These are phyloP conservation scores for Cantharellus anzutake DNA, from an alignment of 768 basidiomycete species.

Conservation along the genomic window DNA sequence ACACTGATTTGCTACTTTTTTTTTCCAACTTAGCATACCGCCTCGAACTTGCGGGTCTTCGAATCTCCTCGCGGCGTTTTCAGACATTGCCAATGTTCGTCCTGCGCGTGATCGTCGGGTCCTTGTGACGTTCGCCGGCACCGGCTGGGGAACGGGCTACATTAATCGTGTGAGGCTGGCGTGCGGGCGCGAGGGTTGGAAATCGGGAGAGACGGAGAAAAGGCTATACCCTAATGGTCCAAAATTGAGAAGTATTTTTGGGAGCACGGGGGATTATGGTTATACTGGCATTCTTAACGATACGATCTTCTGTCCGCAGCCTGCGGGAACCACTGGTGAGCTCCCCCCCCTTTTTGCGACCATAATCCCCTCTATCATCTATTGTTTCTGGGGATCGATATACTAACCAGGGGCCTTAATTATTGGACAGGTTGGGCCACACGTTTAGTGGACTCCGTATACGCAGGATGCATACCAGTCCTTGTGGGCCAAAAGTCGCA, in stretches of 20 bases:
- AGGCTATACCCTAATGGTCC: not conserved
- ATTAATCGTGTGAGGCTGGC: conserved; percentile 14
- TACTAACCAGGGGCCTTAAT: no score
- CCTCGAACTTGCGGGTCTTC: conserved; percentile 15
- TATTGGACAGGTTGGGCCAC: conserved; percentile 23
- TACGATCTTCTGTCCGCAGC: no score
- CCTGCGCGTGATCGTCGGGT: conserved; percentile 13
- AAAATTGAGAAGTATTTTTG: not conserved
- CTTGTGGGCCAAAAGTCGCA: conserved; percentile 21
- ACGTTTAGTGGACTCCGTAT: conserved; percentile 21
- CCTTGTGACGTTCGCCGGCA: conserved; percentile 17
- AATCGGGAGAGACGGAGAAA: not conserved
- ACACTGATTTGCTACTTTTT: not conserved
- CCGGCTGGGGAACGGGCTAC: conserved; percentile 20
- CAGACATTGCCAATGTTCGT: conserved; percentile 11
- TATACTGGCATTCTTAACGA: conserved; percentile 16
- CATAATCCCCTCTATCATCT: no score
- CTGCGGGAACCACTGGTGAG: no score
- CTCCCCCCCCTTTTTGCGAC: no score
- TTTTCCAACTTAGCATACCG: conserved; percentile 10
- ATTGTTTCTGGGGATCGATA: no score
- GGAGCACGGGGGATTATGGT: conserved; percentile 11
- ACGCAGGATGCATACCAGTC: no score
- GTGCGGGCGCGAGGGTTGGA: conserved; percentile 13
- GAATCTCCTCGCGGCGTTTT: conserved; percentile 14